These are phyloP conservation scores for Fraxinus anomala DNA, from an alignment of 257 asterid species.

Conservation along the genomic window DNA sequence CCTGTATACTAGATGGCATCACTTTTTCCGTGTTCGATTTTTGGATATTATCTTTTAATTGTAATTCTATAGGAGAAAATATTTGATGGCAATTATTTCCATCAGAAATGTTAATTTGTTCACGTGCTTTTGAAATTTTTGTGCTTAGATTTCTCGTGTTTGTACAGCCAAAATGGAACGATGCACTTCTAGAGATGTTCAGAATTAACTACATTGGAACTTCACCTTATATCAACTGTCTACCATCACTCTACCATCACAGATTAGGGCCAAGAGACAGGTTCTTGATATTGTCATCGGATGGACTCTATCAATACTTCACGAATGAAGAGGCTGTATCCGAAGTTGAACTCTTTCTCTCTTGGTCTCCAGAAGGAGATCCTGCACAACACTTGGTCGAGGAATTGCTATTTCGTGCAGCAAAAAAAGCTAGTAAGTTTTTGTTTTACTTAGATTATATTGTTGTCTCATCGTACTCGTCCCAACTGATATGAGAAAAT, in stretches of 20 bases:
- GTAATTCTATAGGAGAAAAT: not conserved
- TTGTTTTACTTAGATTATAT: conserved; percentile 7
- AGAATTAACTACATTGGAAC: conserved; percentile 72
- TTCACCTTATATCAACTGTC: conserved; percentile 70
- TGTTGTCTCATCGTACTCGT: not conserved
- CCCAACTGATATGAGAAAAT: not conserved
- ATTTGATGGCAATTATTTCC: not conserved
- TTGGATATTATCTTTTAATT: not conserved
- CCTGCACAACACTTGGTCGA: conserved; percentile 97
- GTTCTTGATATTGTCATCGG: conserved; percentile 80
- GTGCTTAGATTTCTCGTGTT: conserved; percentile 25
- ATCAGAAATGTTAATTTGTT: not conserved
- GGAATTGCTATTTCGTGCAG: conserved; percentile 88
- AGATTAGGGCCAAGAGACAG: conserved; percentile 65
- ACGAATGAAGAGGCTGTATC: conserved; percentile 93
- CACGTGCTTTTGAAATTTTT: not conserved
- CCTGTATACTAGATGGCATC: not conserved
- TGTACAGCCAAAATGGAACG: conserved; percentile 89
- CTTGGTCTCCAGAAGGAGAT: conserved; percentile 96
- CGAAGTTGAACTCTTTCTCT: conserved; percentile 78
- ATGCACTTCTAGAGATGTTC: conserved; percentile 85
- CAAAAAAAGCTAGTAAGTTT: conserved; percentile 77
- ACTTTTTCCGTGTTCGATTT: not conserved
- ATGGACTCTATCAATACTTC: conserved; percentile 94
- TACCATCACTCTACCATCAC: conserved; percentile 82